Evolutionary conservation across 495 filamentous ascomycete species (phyloP).

Genomic region (Trypethelium eluteriae): DNA sequence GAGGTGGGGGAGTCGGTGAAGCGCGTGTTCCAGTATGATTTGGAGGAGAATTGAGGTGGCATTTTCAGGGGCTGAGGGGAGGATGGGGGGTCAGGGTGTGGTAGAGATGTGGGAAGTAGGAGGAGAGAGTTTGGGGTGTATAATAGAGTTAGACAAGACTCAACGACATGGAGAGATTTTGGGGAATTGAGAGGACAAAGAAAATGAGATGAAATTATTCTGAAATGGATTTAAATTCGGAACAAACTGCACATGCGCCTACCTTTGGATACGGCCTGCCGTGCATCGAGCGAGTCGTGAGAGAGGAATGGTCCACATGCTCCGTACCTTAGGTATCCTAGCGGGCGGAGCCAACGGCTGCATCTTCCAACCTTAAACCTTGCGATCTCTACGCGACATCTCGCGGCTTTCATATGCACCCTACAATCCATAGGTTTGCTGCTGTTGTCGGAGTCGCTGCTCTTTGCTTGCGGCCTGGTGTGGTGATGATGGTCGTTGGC

Average conservation of each 20-base stretch:
- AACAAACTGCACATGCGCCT: neutral
- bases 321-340: neutral
- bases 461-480: constrained; percentile 7
- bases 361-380: neutral
- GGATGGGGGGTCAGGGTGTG: neutral
- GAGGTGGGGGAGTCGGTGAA: constrained; percentile 23
- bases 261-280: neutral
- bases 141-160: neutral
- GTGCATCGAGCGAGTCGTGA: neutral
- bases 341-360: neutral
- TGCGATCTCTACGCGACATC: too few relatives aligned
- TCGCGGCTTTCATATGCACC: neutral
- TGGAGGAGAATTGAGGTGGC: constrained; percentile 21
- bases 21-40: constrained; percentile 26
- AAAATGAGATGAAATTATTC: neutral
- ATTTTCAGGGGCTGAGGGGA: neutral
- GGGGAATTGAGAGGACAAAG: neutral
- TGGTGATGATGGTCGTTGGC: neutral
- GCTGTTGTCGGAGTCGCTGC: neutral
- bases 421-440: neutral
- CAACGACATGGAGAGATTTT: neutral
- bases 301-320: neutral
- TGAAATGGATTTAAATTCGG: neutral
- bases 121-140: neutral
- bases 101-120: neutral